These are phyloP conservation scores for Musa schizocarpa DNA, from an alignment of 176 grass and related monocot genomes.

Conservation along the genomic window DNA sequence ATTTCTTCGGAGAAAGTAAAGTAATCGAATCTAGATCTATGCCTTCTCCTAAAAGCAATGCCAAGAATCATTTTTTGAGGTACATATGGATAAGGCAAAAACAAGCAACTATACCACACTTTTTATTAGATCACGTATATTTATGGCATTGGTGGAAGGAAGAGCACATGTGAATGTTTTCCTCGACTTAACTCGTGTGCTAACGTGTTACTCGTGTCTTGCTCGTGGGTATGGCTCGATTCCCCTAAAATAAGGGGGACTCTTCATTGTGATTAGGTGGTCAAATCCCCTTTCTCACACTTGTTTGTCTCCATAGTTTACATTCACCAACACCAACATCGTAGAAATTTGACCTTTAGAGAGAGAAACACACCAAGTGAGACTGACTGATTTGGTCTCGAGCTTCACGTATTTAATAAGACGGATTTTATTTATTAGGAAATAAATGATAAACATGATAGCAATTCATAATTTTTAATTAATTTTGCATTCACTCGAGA, in stretches of 20 bases:
- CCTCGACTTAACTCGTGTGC: neutral
- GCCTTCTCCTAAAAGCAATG: neutral
- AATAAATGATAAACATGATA: no score
- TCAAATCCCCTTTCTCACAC: neutral
- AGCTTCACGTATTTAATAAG: no score
- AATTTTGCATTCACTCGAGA: no score
- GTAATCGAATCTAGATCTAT: neutral
- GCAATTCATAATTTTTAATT: no score
- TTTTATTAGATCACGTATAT: no score
- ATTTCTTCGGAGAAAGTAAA: neutral
- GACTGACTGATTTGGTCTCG: no score
- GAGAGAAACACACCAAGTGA: neutral
- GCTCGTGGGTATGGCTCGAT: neutral
- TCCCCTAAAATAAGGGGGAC: neutral
- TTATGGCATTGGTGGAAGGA: neutral
- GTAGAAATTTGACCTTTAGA: neutral
- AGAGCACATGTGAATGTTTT: neutral
- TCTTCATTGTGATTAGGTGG: neutral
- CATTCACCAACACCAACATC: no score
- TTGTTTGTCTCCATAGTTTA: neutral
- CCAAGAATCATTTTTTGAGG: neutral
- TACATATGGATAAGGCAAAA: neutral
- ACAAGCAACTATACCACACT: neutral
- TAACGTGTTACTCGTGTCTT: neutral
- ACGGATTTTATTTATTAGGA: no score